These are phyloP conservation scores for Coemansia sp. DNA, from an alignment of 192 early-diverging fungal species.

Conservation along the genomic window DNA sequence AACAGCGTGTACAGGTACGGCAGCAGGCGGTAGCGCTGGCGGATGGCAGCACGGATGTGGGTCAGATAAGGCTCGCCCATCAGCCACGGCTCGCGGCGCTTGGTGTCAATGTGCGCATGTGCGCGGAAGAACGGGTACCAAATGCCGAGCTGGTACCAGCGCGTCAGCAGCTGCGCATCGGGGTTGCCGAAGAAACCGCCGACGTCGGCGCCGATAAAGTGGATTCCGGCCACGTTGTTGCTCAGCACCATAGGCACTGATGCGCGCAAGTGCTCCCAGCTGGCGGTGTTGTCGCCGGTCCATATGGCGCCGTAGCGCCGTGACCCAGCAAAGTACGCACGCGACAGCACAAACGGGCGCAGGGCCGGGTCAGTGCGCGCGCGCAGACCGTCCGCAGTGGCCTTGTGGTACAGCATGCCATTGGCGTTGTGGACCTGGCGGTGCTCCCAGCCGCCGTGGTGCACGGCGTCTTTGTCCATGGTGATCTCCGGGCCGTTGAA, in stretches of 20 bases:
- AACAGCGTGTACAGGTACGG: conserved; percentile 95
- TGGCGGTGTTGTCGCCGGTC: conserved; percentile 96
- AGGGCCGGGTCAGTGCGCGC: conserved; percentile 55
- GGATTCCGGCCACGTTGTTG: conserved; percentile 82
- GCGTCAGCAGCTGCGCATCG: conserved; percentile 77
- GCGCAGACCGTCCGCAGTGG: conserved; percentile 79
- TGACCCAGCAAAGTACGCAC: conserved; percentile 95
- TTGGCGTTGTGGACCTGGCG: conserved; percentile 95
- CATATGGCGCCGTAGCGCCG: conserved; percentile 96
- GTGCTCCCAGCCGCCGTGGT: conserved; percentile 86
- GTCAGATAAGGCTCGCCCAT: conserved; percentile 82
- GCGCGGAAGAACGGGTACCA: conserved; percentile 98
- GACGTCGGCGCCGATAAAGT: conserved; percentile 93
- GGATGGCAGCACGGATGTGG: conserved; percentile 76
- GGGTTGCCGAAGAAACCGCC: conserved; percentile 99
- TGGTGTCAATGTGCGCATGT: conserved; percentile 97
- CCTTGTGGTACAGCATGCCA: conserved; percentile 82
- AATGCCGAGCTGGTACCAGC: conserved; percentile 97
- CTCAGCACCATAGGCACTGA: conserved; percentile 89
- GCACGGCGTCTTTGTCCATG: conserved; percentile 90
- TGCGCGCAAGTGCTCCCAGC: conserved; percentile 81
- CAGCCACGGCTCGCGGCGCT: conserved; percentile 96
- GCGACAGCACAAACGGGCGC: conserved; percentile 92
- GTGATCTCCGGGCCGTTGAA: conserved; percentile 98
- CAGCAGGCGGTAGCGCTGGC: conserved; percentile 81